phyloP scores from a whole-genome alignment of 2,329 filamentous ascomycete genomes.

The Sclerotinia spermophila region DNA sequence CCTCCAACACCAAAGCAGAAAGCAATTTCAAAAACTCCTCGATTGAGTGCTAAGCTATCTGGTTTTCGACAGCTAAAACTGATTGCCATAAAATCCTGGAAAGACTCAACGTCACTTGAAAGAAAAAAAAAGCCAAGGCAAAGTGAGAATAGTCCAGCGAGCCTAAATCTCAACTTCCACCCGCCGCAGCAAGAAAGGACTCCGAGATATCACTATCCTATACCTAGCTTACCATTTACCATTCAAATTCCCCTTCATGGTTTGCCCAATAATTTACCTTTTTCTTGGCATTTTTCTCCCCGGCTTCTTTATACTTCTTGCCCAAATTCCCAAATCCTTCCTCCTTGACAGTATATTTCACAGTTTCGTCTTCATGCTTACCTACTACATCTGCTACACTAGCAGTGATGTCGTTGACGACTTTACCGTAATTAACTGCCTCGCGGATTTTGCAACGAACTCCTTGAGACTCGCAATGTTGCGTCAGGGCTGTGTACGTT shows the following conservation, averaged over 20 bases:
- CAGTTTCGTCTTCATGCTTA: conserved; percentile 37
- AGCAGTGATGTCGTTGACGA: conserved; percentile 42
- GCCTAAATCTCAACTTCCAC: background rate
- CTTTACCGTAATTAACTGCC: conserved; percentile 40
- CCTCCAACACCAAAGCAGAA: background rate
- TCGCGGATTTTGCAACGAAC: conserved; percentile 44
- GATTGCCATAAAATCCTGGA: background rate
- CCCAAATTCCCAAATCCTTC: conserved; percentile 9
- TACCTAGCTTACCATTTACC: background rate
- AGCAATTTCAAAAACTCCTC: background rate
- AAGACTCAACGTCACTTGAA: background rate
- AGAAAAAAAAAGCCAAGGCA: background rate
- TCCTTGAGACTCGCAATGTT: conserved; percentile 47
- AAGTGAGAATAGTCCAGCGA: background rate
- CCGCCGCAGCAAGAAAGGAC: background rate
- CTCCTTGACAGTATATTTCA: conserved; percentile 35
- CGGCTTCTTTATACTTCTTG: background rate
- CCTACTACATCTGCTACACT: conserved; percentile 36
- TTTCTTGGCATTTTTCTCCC: background rate
- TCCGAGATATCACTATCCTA: no score
- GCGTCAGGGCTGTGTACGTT: conserved; percentile 43
- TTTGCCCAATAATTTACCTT: conserved; percentile 13
- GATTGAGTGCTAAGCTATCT: background rate
- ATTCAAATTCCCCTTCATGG: background rate
- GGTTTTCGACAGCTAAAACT: background rate